phyloP scores from a whole-genome alignment of 225 moss, liverwort and hornwort species.

The Marchantia paleacea region DNA sequence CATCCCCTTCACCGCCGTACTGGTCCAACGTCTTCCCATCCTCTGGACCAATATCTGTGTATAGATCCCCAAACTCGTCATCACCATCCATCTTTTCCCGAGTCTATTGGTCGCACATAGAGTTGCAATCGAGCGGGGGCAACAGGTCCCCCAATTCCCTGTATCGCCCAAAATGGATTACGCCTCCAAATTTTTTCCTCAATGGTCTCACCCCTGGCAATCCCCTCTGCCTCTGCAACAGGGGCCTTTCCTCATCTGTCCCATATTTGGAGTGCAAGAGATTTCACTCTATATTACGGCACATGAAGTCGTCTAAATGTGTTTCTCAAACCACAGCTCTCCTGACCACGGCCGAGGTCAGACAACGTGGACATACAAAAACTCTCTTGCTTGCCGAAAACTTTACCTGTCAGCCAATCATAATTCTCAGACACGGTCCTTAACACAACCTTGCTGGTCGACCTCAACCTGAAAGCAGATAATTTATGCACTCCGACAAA shows the following conservation, averaged over 20 bases:
- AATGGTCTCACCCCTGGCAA: not conserved
- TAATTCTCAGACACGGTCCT: not conserved
- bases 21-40: conserved; percentile 40
- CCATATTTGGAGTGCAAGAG: not conserved
- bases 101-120: conserved; percentile 22
- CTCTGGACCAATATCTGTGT: conserved; percentile 67
- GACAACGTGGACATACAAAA: not conserved
- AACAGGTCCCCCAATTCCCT: not conserved
- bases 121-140: conserved; percentile 18
- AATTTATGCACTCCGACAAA: not conserved
- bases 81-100: conserved; percentile 74
- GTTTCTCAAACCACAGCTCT: not conserved
- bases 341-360: not conserved
- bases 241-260: not conserved
- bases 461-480: not conserved
- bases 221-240: not conserved
- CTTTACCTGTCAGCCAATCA: not conserved
- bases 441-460: not conserved
- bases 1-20: conserved; percentile 46
- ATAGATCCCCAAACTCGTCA: conserved; percentile 98
- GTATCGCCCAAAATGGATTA: not conserved
- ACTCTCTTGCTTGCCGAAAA: not conserved
- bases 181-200: not conserved
- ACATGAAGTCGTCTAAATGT: not conserved
- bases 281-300: not conserved